A percentile compares a stretch with the other conserved stretches of the same genome.
These are phyloP conservation scores for Apiospora phragmitis DNA, from an alignment of 2,329 filamentous ascomycete species.

Conservation along the genomic window DNA sequence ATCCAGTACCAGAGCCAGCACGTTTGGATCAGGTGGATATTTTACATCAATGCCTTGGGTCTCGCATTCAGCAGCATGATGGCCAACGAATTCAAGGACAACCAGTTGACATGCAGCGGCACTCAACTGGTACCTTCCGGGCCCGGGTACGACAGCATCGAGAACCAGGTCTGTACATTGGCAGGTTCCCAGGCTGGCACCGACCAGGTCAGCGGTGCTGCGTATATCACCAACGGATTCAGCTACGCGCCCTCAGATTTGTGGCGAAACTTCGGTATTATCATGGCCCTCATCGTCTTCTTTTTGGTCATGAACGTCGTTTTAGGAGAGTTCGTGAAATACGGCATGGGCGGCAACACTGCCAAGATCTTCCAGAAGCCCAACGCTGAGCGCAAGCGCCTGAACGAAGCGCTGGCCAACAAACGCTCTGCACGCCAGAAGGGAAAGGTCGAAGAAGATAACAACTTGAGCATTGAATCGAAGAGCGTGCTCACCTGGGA, in stretches of 20 bases:
- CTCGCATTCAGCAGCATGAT: constrained; percentile 77
- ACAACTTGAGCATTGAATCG: constrained; percentile 58
- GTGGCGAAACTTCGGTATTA: constrained; percentile 84
- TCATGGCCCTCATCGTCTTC: constrained; percentile 71
- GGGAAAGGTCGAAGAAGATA: constrained; percentile 45
- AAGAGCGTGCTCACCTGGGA: constrained; percentile 82
- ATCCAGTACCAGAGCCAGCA: constrained; percentile 77
- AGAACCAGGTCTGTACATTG: constrained; percentile 80
- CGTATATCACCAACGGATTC: constrained; percentile 70
- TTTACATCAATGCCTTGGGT: constrained; percentile 74
- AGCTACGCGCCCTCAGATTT: constrained; percentile 66
- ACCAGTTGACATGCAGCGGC: constrained; percentile 68
- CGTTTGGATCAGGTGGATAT: constrained; percentile 79
- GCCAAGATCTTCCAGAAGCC: constrained; percentile 76
- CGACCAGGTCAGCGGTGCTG: constrained; percentile 60
- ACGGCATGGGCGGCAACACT: constrained; percentile 77
- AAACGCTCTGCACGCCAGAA: constrained; percentile 59
- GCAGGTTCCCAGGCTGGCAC: constrained; percentile 69
- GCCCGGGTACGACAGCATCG: constrained; percentile 67
- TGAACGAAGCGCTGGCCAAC: constrained; percentile 63
- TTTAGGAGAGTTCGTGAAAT: constrained; percentile 76
- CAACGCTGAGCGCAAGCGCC: constrained; percentile 62
- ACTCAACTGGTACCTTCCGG: constrained; percentile 72
- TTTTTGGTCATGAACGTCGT: constrained; percentile 77
- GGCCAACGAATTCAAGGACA: constrained; percentile 79